Conservation (phyloP, 108 stramenopile species). For the Epithemia pelagica region DNA sequence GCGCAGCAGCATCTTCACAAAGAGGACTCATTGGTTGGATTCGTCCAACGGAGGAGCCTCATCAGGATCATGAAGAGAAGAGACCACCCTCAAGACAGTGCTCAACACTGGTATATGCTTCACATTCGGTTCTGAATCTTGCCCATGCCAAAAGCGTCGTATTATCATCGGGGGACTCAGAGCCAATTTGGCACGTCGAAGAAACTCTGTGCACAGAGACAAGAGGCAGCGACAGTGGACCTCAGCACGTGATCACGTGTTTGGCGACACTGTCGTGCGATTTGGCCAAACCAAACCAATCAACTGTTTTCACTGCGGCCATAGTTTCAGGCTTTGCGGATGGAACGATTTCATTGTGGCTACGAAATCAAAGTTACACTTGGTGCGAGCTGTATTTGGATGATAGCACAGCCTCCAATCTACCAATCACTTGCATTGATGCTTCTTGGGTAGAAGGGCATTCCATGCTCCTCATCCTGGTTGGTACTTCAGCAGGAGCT, state of each 20-base stretch:
- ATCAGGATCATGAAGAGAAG: not conserved
- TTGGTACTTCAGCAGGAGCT: constrained; percentile 16
- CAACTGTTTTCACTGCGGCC: not conserved
- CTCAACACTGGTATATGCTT: constrained; percentile 33
- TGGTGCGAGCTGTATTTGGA: not conserved
- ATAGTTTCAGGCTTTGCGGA: constrained; percentile 64
- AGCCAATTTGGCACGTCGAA: constrained; percentile 38
- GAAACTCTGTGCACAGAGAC: constrained; percentile 34
- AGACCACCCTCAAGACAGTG: not conserved
- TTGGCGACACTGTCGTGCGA: constrained; percentile 16
- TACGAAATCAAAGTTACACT: not conserved
- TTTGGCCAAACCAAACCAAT: not conserved
- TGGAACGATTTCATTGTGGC: constrained; percentile 68
- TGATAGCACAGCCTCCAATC: constrained; percentile 20
- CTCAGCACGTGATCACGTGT: constrained; percentile 8
- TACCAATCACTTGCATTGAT: constrained; percentile 16
- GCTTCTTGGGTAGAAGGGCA: not conserved
- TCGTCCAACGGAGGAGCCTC: constrained; percentile 1
- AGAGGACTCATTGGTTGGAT: constrained; percentile 56
- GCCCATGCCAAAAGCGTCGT: constrained; percentile 3
- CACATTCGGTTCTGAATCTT: constrained; percentile 38
- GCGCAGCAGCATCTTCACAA: constrained; percentile 60
- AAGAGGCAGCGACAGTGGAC: constrained; percentile 9
- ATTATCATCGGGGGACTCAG: not conserved
- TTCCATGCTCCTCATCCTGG: not conserved